These are phyloP conservation scores for Ceratocystis variospora DNA, from an alignment of 2,329 filamentous ascomycete species.

Conservation along the genomic window DNA sequence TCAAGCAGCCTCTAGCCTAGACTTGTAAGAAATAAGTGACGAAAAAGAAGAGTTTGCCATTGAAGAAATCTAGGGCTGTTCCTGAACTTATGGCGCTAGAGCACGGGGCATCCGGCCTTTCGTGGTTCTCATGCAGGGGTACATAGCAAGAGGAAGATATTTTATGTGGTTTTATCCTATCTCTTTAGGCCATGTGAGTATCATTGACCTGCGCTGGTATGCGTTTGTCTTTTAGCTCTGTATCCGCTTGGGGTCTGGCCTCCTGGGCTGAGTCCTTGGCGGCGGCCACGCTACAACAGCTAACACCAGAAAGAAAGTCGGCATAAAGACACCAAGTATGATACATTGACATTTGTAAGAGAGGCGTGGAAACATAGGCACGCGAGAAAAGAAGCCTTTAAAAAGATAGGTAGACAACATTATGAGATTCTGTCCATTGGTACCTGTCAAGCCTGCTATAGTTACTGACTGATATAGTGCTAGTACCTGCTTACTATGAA, in stretches of 20 bases:
- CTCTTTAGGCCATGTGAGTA: no score
- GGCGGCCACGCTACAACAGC: not conserved
- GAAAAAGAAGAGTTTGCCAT: not conserved
- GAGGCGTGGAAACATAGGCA: not conserved
- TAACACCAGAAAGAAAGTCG: not conserved
- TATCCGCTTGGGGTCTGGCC: not conserved
- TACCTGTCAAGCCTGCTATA: conserved; percentile 1
- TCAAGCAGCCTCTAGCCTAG: no score
- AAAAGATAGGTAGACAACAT: not conserved
- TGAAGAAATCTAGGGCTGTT: conserved; percentile 1
- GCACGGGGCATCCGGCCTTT: not conserved
- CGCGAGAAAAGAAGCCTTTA: not conserved
- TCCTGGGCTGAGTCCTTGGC: not conserved
- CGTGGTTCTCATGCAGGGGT: conserved; percentile 2
- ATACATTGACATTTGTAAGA: not conserved
- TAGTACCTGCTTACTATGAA: not conserved
- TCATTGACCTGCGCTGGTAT: no score
- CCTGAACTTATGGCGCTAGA: not conserved
- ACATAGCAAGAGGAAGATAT: not conserved
- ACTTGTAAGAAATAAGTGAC: not conserved
- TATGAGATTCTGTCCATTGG: not conserved
- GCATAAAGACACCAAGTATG: not conserved
- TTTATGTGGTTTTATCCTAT: not conserved
- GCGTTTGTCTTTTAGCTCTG: not conserved
- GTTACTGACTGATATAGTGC: not conserved